phyloP scores from a whole-genome alignment of 805 yeast genomes.

The Metschnikowia drakensbergensis region DNA sequence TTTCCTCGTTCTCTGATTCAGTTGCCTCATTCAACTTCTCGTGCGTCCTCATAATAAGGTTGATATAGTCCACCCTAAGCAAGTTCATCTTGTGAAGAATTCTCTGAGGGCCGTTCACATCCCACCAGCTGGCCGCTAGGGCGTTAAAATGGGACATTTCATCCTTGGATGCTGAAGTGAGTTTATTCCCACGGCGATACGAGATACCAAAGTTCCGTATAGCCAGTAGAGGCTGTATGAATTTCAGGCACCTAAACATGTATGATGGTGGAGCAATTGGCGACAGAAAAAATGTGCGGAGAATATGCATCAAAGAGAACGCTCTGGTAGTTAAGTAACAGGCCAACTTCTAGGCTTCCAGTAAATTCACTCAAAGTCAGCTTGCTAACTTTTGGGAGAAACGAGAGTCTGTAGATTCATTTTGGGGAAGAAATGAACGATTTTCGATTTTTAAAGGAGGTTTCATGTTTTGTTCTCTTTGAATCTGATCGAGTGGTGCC shows the following conservation, averaged over 20 bases:
- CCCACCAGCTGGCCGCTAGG: constrained; percentile 98
- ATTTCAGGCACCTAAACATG: constrained; percentile 8
- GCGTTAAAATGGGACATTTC: constrained; percentile 81
- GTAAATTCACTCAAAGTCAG: too few species aligned
- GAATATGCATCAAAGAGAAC: not conserved
- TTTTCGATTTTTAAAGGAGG: not conserved
- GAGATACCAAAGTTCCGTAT: constrained; percentile 6
- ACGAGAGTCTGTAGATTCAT: not conserved
- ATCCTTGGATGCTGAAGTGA: constrained; percentile 46
- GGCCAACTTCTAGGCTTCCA: not conserved
- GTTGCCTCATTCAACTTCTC: constrained; percentile 37
- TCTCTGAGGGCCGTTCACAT: constrained; percentile 86
- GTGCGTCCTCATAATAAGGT: constrained; percentile 49
- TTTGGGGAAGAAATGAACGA: not conserved
- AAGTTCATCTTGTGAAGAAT: constrained; percentile 93
- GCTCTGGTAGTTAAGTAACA: not conserved
- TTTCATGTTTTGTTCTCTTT: not conserved
- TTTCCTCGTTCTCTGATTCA: constrained; percentile 36
- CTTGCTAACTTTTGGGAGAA: not conserved
- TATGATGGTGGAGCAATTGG: constrained; percentile 2
- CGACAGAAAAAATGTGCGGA: constrained; percentile 5
- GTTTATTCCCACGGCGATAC: constrained; percentile 8
- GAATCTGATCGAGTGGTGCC: too few species aligned
- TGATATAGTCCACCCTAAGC: constrained; percentile 82
- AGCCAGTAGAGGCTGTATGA: constrained; percentile 7